Conservation (phyloP, 2,329 filamentous ascomycete genomes). For the Onygena corvina region DNA sequence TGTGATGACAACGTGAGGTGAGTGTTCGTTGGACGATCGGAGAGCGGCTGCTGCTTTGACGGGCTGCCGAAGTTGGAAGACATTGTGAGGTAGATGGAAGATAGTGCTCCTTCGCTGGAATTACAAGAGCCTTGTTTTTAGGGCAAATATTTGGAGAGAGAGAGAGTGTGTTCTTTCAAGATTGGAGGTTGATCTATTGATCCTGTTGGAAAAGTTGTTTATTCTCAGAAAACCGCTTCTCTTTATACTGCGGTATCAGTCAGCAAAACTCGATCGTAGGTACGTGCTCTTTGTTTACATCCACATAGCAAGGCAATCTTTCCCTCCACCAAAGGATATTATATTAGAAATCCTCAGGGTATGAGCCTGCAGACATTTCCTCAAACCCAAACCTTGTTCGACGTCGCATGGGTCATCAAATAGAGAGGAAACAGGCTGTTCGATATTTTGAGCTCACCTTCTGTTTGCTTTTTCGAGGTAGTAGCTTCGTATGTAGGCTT, state of each 20-base stretch:
- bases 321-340: neutral
- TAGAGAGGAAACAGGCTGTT: neutral
- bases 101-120: neutral
- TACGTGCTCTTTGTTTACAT: constrained; percentile 3
- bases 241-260: constrained; percentile 5
- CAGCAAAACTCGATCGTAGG: neutral
- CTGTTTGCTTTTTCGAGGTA: neutral
- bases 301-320: neutral
- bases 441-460: neutral
- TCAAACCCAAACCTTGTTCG: neutral
- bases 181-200: neutral
- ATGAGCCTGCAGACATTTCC: neutral
- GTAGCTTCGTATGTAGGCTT: neutral
- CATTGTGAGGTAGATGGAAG: neutral
- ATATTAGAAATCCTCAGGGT: neutral
- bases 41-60: constrained; percentile 25
- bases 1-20: constrained; percentile 21
- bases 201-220: constrained; percentile 3
- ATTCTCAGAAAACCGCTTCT: neutral
- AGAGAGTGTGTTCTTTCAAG: neutral
- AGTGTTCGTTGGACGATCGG: constrained; percentile 33
- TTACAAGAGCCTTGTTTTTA: no score
- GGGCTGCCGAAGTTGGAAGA: constrained; percentile 11
- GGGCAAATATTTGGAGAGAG: no score
- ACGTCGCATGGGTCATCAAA: neutral